These are phyloP conservation scores for Moringa oleifera DNA, from an alignment of 345 rosid species.

Conservation along the genomic window DNA sequence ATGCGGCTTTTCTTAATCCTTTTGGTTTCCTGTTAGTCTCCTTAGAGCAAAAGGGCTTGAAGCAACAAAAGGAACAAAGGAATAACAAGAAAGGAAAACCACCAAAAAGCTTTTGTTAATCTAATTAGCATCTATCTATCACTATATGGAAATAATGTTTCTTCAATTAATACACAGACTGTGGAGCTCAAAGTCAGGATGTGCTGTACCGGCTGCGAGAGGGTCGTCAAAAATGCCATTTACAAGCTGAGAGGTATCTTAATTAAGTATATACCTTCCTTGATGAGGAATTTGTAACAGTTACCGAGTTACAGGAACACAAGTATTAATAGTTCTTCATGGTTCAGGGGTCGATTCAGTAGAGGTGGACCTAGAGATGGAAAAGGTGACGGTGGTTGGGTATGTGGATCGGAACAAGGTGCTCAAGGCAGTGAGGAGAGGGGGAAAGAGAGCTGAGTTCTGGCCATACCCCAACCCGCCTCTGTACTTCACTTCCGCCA, in stretches of 20 bases:
- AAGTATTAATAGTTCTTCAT: too few species aligned
- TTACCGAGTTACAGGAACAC: too few species aligned
- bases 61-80: conserved; percentile 21
- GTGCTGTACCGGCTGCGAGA: conserved; percentile 95
- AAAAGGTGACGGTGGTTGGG: conserved; percentile 75
- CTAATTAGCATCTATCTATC: not conserved
- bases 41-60: not conserved
- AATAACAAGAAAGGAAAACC: conserved; percentile 13
- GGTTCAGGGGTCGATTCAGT: conserved; percentile 68
- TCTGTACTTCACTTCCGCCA: conserved; percentile 65
- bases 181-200: conserved; percentile 93
- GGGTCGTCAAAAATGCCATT: conserved; percentile 81
- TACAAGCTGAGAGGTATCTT: conserved; percentile 72
- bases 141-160: not conserved
- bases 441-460: conserved; percentile 90
- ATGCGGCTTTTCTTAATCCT: conserved; percentile 17
- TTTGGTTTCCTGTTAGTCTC: conserved; percentile 22
- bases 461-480: conserved; percentile 92
- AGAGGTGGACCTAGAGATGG: conserved; percentile 62
- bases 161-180: conserved; percentile 36
- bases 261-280: not conserved
- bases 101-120: not conserved
- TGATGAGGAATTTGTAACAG: too few species aligned
- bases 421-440: conserved; percentile 71
- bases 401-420: conserved; percentile 88